A percentile compares a stretch with the other conserved stretches of the same genome.
These are phyloP conservation scores for Talaromyces borbonicus DNA, from an alignment of 495 filamentous ascomycete species.

Conservation along the genomic window DNA sequence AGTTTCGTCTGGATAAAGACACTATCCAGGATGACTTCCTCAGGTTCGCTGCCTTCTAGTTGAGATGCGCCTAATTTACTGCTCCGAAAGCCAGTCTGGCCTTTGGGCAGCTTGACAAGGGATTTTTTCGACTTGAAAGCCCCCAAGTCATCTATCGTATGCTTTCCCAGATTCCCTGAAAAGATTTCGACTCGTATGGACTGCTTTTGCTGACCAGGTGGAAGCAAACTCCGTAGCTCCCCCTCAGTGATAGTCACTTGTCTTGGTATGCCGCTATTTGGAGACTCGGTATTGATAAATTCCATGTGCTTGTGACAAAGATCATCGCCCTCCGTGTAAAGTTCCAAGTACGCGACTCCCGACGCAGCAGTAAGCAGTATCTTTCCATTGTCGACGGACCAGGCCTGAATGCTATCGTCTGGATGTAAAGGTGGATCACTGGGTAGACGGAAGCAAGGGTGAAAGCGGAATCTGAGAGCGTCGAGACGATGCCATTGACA, in stretches of 20 bases:
- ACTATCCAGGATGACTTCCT: constrained; percentile 68
- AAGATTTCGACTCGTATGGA: constrained; percentile 61
- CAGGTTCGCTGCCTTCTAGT: constrained; percentile 58
- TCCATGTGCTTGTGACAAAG: constrained; percentile 71
- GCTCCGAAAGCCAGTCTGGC: constrained; percentile 62
- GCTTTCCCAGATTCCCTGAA: constrained; percentile 61
- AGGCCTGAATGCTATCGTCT: constrained; percentile 78
- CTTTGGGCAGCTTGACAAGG: constrained; percentile 64
- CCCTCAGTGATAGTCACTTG: constrained; percentile 64
- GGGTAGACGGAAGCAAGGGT: constrained; percentile 82
- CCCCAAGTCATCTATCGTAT: constrained; percentile 64
- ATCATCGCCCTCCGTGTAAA: constrained; percentile 66
- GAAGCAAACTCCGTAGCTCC: constrained; percentile 61
- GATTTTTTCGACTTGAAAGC: constrained; percentile 59
- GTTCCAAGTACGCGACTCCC: constrained; percentile 72
- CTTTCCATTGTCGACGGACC: constrained; percentile 73
- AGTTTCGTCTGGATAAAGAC: constrained; percentile 60
- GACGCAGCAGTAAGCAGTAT: constrained; percentile 71
- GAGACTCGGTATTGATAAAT: constrained; percentile 53
- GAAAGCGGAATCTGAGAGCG: constrained; percentile 74
- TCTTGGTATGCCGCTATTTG: constrained; percentile 49
- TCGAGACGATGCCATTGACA: constrained; percentile 86
- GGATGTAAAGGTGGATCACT: constrained; percentile 54
- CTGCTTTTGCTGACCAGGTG: constrained; percentile 59
- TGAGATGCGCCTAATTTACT: constrained; percentile 65